Conservation (phyloP, 2,329 filamentous ascomycete species). For the Fusarium hostae region DNA sequence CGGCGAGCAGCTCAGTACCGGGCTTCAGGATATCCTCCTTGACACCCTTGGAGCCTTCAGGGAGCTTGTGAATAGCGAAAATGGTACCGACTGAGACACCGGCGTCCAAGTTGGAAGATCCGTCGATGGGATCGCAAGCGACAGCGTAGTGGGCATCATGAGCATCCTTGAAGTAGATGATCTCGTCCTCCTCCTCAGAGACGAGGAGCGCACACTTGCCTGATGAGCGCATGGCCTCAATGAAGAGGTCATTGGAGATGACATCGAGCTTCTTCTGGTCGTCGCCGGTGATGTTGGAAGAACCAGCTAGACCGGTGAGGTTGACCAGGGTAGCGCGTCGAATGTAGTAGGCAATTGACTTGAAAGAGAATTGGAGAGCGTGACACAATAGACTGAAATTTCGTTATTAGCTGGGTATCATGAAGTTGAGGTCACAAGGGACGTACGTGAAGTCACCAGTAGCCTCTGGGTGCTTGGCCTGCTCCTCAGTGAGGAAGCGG, state of each 20-base stretch:
- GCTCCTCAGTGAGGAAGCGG: slow-evolving; percentile 95
- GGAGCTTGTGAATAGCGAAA: slow-evolving; percentile 92
- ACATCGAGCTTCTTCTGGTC: slow-evolving; percentile 99
- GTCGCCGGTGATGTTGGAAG: slow-evolving; percentile 94
- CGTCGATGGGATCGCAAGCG: slow-evolving; percentile 97
- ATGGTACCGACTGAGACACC: slow-evolving; percentile 98
- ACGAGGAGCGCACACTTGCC: slow-evolving; percentile 91
- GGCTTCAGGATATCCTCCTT: slow-evolving; percentile 90
- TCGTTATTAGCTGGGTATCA: slow-evolving; percentile 22
- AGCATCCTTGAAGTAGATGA: slow-evolving; percentile 85
- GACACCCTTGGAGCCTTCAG: slow-evolving; percentile 77
- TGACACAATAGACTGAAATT: slow-evolving; percentile 85
- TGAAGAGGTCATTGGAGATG: slow-evolving; percentile 98
- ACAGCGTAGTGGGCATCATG: slow-evolving; percentile 88
- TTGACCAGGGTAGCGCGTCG: slow-evolving; percentile 95
- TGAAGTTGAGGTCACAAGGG: slow-evolving; percentile 7
- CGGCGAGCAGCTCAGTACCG: slow-evolving; percentile 89
- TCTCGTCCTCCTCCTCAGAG: slow-evolving; percentile 97
- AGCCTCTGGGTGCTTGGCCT: slow-evolving; percentile 90
- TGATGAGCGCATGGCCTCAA: slow-evolving; percentile 92
- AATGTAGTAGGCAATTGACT: slow-evolving; percentile 99
- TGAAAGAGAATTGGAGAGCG: slow-evolving; percentile 99
- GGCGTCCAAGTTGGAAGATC: slow-evolving; percentile 95
- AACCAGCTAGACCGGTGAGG: slow-evolving; percentile 92
- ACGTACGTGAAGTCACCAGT: slow-evolving; percentile 96